Percentiles rank a stretch among this genome's conserved stretches.
phyloP scores from a whole-genome alignment of 2,329 filamentous ascomycete genomes.

The Botrytis porri region DNA sequence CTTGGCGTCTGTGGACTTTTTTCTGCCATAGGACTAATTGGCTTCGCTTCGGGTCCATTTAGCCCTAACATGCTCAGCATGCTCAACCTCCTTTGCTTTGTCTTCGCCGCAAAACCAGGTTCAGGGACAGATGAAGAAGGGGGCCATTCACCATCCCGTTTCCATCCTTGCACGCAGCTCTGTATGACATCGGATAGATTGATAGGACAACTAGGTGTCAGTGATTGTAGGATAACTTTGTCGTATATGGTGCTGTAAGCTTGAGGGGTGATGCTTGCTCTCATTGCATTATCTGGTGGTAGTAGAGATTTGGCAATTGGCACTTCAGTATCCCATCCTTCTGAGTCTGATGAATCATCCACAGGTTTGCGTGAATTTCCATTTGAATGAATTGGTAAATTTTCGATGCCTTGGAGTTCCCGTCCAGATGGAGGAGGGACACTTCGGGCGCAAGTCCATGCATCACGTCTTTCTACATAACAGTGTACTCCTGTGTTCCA shows the following conservation, averaged over 20 bases:
- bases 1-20: conserved; percentile 14
- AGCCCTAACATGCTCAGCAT: conserved; percentile 34
- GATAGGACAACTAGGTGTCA: conserved; percentile 83
- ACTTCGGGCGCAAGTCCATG: conserved; percentile 76
- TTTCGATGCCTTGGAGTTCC: conserved; percentile 22
- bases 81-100: conserved; percentile 32
- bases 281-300: conserved; percentile 70
- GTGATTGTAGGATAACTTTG: conserved; percentile 76
- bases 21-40: conserved; percentile 2
- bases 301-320: conserved; percentile 73
- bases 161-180: conserved; percentile 86
- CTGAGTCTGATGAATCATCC: conserved; percentile 28
- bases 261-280: conserved; percentile 68
- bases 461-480: conserved; percentile 73
- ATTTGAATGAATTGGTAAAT: conserved; percentile 36
- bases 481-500: conserved; percentile 84
- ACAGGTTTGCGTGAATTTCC: conserved; percentile 30
- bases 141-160: conserved; percentile 90
- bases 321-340: conserved; percentile 42
- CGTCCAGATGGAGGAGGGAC: conserved; percentile 45
- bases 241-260: conserved; percentile 83
- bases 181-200: conserved; percentile 79
- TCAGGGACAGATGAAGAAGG: conserved; percentile 55
- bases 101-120: conserved; percentile 21
- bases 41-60: conserved; percentile 20